Evolutionary conservation across 2,329 filamentous ascomycete species (phyloP), one percentile per base, ranked within the genome.

Genomic region (Pseudopyricularia javanii): DNA sequence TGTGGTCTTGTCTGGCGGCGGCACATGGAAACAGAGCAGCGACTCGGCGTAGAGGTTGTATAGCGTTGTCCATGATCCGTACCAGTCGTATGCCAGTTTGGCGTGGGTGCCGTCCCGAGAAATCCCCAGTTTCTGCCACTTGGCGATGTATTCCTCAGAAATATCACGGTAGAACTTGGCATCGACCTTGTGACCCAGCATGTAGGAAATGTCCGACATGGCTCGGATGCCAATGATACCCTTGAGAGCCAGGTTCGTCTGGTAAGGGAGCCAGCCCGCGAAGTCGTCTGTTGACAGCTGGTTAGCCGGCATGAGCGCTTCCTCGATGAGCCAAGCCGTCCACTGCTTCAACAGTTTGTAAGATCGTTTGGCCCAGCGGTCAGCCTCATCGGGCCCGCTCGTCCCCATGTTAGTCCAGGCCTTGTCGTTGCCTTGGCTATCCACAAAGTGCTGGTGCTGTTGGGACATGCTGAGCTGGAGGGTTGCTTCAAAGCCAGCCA

Each of bases 221-320:
- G 86, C 86, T 62, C 85, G 83, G 67, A 89, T 88, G 24, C 86
- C 86, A 55, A 90, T 76, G 56, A 89, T 88, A 32, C 85, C 86
- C 65, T 89, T 90, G 40, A 89, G 69, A 1, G 85, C 85, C 49
- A 90, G 70, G 59, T 89, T 89, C 1, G 84, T 88, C 63, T 88
- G 85, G 50, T 88, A 78, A 9, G 83, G 78, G 47, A 89, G 72
- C 78, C 82, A 85, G 47, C 85, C 86, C 15, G 86, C 86, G 62
- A 89, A 89, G 63, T 90, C 86, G 60, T 90, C 86, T 11, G 86
- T 90, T 50, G 79, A 86, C 11, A 90, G 75, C 66, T 89, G 86
- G 56, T 85, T 85, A 32, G 79, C 76, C n/a, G 86, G 86, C 54
- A 84, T 75, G 33, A 89, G 72, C 15, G 82, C 80, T 63, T 80